phyloP scores from a whole-genome alignment of 73 alveolate genomes.

The Tetrahymena elliotti region DNA sequence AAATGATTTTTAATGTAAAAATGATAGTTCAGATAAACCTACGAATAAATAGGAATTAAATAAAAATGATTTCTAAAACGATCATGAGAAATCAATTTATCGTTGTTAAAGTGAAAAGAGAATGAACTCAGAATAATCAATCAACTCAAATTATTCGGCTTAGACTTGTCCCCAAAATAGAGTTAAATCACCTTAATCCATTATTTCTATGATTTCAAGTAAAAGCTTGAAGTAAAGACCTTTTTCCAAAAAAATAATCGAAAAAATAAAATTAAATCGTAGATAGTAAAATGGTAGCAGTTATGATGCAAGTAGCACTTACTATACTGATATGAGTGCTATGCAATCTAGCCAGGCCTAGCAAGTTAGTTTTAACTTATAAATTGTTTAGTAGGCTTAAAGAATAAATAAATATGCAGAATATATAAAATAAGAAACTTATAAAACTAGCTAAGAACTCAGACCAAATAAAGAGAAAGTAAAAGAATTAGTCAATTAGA shows the following conservation, averaged over 20 bases:
- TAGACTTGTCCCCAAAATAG: background rate
- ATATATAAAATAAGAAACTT: background rate
- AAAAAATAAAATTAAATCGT: background rate
- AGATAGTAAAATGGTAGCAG: background rate
- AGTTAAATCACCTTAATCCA: background rate
- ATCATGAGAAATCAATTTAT: background rate
- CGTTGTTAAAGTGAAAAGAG: background rate
- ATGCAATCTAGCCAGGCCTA: background rate
- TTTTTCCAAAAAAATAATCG: background rate
- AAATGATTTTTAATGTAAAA: too few species aligned
- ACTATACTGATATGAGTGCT: background rate
- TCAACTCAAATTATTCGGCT: background rate
- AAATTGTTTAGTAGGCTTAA: background rate
- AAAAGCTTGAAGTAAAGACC: background rate
- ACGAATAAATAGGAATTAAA: background rate
- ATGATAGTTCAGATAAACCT: too few species aligned
- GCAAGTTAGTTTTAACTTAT: background rate
- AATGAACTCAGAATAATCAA: background rate
- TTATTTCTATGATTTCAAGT: background rate
- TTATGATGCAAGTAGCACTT: background rate
- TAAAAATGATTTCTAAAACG: background rate
- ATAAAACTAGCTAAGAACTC: background rate
- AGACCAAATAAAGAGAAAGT: background rate
- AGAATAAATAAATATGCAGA: background rate
- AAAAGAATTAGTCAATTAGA: background rate